Evolutionary conservation across 495 filamentous ascomycete genomes (phyloP).

Genomic region (Penicillium malachiteum): DNA sequence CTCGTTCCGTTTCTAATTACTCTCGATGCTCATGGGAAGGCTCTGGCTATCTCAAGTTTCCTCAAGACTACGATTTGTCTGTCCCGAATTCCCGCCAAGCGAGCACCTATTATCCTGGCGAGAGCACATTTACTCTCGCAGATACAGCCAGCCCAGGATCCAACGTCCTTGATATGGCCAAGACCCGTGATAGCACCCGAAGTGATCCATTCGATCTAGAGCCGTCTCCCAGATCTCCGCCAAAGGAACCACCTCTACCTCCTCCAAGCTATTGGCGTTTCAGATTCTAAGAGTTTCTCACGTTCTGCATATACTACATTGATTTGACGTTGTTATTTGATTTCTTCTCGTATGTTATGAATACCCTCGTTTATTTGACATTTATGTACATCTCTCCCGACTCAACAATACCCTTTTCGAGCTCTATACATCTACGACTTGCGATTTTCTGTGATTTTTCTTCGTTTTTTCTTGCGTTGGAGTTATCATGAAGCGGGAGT

Average conservation of each 20-base stretch:
- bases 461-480: too few relatives aligned
- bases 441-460: too few relatives aligned
- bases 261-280: background rate
- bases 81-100: background rate
- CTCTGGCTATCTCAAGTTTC: background rate
- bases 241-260: conserved; percentile 12
- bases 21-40: conserved; percentile 15
- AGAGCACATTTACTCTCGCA: conserved; percentile 25
- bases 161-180: conserved; percentile 4
- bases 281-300: too few relatives aligned
- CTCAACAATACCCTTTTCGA: too few relatives aligned
- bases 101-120: conserved; percentile 19
- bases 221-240: conserved; percentile 32
- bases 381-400: too few relatives aligned
- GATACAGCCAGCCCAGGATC: background rate
- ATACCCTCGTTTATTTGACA: too few relatives aligned
- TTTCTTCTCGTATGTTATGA: too few relatives aligned
- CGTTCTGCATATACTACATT: too few relatives aligned
- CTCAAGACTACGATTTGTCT: conserved; percentile 3
- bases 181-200: conserved; percentile 37
- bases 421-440: too few relatives aligned
- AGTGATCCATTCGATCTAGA: conserved; percentile 69
- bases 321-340: too few relatives aligned
- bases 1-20: conserved; percentile 22
- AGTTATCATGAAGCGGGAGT: too few relatives aligned